A percentile compares a stretch with the other conserved stretches of the same genome.
phyloP scores from a whole-genome alignment of 495 filamentous ascomycete species.

The Talaromyces adpressus region DNA sequence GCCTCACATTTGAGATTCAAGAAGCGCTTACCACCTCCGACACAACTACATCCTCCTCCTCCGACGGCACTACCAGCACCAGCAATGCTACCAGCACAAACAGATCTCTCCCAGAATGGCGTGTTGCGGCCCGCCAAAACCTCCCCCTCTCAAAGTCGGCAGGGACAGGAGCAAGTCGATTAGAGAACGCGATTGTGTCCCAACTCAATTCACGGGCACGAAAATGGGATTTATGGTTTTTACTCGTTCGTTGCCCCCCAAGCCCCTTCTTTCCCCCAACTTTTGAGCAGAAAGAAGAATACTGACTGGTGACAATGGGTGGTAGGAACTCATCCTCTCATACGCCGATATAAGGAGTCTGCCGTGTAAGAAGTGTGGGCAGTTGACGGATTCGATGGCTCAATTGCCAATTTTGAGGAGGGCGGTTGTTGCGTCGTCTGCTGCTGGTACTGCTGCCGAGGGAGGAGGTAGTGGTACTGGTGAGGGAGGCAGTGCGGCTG shows the following conservation, averaged over 20 bases:
- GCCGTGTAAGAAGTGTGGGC: constrained; percentile 30
- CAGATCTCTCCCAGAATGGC: constrained; percentile 23
- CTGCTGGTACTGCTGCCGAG: constrained; percentile 9
- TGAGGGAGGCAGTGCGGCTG: constrained; percentile 6
- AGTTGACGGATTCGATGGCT: constrained; percentile 29
- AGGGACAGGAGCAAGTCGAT: constrained; percentile 15
- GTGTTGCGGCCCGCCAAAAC: constrained; percentile 19
- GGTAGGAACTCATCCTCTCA: constrained; percentile 34
- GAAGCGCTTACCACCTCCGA: constrained; percentile 10
- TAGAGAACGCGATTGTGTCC: constrained; percentile 25
- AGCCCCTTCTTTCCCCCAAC: neutral
- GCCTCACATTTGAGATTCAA: constrained; percentile 27
- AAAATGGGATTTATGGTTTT: constrained; percentile 36
- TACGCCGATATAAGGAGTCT: constrained; percentile 35
- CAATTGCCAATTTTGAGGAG: constrained; percentile 33
- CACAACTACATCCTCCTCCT: neutral
- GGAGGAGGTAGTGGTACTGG: constrained; percentile 1
- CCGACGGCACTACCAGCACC: neutral
- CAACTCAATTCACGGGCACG: constrained; percentile 30
- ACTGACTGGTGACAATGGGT: neutral
- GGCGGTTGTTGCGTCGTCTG: constrained; percentile 9
- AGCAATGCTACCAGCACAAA: neutral
- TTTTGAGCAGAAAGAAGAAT: neutral
- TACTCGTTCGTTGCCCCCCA: constrained; percentile 27
- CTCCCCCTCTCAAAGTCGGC: constrained; percentile 10